Evolutionary conservation across 2,329 filamentous ascomycete genomes (phyloP).

Genomic region (Aaosphaeria pasadenensis): DNA sequence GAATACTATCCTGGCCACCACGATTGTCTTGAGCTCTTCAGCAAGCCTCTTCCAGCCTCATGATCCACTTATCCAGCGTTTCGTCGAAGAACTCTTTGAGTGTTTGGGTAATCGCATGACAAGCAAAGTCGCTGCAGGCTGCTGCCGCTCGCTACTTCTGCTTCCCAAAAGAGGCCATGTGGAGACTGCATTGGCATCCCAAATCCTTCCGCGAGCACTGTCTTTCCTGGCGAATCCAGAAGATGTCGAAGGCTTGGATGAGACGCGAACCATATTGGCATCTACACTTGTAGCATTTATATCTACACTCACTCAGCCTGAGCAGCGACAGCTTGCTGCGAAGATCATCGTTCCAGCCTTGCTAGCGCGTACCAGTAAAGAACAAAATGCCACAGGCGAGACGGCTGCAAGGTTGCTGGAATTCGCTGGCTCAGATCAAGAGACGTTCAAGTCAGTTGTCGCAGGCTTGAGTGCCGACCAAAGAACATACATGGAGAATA

Average conservation of each 20-base stretch:
- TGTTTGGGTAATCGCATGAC: slow-evolving; percentile 80
- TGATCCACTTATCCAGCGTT: slow-evolving; percentile 71
- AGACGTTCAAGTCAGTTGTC: slow-evolving; percentile 71
- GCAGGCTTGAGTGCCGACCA: slow-evolving; percentile 67
- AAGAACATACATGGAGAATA: slow-evolving; percentile 74
- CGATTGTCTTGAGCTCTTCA: slow-evolving; percentile 82
- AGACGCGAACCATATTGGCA: slow-evolving; percentile 66
- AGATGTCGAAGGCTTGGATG: slow-evolving; percentile 74
- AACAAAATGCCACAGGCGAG: slow-evolving; percentile 59
- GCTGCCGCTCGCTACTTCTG: slow-evolving; percentile 79
- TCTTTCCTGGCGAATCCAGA: slow-evolving; percentile 64
- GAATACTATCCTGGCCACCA: slow-evolving; percentile 84
- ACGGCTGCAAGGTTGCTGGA: slow-evolving; percentile 76
- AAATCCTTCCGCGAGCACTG: slow-evolving; percentile 72
- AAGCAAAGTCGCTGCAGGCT: slow-evolving; percentile 85
- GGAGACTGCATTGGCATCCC: slow-evolving; percentile 64
- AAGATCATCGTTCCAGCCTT: slow-evolving; percentile 75
- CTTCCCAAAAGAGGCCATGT: slow-evolving; percentile 48
- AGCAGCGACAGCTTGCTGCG: slow-evolving; percentile 55
- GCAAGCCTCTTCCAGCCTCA: slow-evolving; percentile 69
- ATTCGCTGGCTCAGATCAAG: slow-evolving; percentile 72
- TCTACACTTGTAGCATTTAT: slow-evolving; percentile 76
- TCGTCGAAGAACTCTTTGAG: slow-evolving; percentile 78
- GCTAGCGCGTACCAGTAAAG: slow-evolving; percentile 66
- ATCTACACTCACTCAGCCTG: slow-evolving; percentile 33